Evolutionary conservation across 208 protist genomes (phyloP).

Genomic region (Wallacemonas sp.): DNA sequence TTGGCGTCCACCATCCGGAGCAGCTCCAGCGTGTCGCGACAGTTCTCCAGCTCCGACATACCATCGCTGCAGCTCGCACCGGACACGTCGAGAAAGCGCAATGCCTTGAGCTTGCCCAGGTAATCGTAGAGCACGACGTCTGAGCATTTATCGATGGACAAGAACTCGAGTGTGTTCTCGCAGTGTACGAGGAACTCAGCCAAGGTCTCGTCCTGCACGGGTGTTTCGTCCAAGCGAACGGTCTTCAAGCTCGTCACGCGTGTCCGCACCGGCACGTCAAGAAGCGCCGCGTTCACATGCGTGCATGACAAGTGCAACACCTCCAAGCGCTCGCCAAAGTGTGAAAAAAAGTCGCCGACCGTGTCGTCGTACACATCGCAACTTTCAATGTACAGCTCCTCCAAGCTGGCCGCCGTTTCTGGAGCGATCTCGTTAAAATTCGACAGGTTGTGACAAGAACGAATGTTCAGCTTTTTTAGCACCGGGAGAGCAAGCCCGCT

Average conservation of each 20-base stretch:
- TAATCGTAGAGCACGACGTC: constrained; percentile 51
- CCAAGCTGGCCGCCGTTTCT: constrained; percentile 55
- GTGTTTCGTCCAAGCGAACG: constrained; percentile 54
- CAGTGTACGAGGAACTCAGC: constrained; percentile 46
- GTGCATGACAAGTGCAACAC: constrained; percentile 59
- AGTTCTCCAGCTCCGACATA: constrained; percentile 18
- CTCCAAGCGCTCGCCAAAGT: constrained; percentile 46
- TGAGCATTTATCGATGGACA: constrained; percentile 65
- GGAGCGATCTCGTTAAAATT: constrained; percentile 65
- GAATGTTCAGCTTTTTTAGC: constrained; percentile 57
- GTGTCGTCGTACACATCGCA: constrained; percentile 80
- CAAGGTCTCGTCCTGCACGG: constrained; percentile 60
- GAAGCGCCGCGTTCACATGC: constrained; percentile 55
- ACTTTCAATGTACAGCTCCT: constrained; percentile 69
- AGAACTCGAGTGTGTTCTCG: constrained; percentile 48
- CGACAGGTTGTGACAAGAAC: constrained; percentile 67
- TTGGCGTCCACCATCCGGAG: constrained; percentile 66
- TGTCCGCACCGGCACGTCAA: constrained; percentile 35
- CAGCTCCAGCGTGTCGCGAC: constrained; percentile 56
- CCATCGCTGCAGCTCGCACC: constrained; percentile 49
- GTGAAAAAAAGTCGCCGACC: constrained; percentile 54
- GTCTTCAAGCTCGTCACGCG: constrained; percentile 31
- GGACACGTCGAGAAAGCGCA: constrained; percentile 84
- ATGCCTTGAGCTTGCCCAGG: constrained; percentile 38
- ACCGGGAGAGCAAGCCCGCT: constrained; percentile 52